phyloP scores from a whole-genome alignment of 106 monocot species.

The Dioscorea zingiberensis region DNA sequence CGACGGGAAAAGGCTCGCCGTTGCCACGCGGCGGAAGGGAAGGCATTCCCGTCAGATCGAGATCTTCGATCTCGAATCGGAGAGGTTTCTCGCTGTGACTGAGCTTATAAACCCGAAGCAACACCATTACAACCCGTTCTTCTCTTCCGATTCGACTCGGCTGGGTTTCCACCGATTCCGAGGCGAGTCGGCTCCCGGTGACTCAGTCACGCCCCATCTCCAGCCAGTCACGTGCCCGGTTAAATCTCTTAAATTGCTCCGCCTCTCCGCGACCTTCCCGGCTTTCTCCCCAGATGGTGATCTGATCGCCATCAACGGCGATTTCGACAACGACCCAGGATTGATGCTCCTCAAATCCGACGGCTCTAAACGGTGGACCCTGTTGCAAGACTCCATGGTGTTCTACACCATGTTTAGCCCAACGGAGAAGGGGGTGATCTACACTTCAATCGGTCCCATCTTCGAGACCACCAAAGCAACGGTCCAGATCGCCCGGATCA shows the following conservation, averaged over 20 bases:
- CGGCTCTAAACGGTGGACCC: slow-evolving; percentile 54
- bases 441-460: slow-evolving; percentile 67
- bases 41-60: slow-evolving; percentile 53
- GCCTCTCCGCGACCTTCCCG: slow-evolving; percentile 44
- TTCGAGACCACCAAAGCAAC: slow-evolving; percentile 45
- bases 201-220: slow-evolving; percentile 23
- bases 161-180: slow-evolving; percentile 88
- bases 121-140: slow-evolving; percentile 96
- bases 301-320: slow-evolving; percentile 43
- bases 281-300: slow-evolving; percentile 46
- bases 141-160: slow-evolving; percentile 38
- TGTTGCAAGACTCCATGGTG: slow-evolving; percentile 24
- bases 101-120: slow-evolving; percentile 40
- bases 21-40: slow-evolving; percentile 70
- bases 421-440: slow-evolving; percentile 54
- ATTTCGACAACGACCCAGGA: slow-evolving; percentile 36
- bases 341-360: slow-evolving; percentile 51
- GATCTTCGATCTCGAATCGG: slow-evolving; percentile 65
- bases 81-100: slow-evolving; percentile 44
- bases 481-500: slow-evolving; percentile 64
- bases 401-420: slow-evolving; percentile 82
- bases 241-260: slow-evolving; percentile 27
- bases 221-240: slow-evolving; percentile 35
- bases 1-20: slow-evolving; percentile 47
- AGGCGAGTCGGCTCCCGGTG: slow-evolving; percentile 31